Evolutionary conservation across 2,329 filamentous ascomycete genomes (phyloP).

Genomic region (Raffaelea arxii): DNA sequence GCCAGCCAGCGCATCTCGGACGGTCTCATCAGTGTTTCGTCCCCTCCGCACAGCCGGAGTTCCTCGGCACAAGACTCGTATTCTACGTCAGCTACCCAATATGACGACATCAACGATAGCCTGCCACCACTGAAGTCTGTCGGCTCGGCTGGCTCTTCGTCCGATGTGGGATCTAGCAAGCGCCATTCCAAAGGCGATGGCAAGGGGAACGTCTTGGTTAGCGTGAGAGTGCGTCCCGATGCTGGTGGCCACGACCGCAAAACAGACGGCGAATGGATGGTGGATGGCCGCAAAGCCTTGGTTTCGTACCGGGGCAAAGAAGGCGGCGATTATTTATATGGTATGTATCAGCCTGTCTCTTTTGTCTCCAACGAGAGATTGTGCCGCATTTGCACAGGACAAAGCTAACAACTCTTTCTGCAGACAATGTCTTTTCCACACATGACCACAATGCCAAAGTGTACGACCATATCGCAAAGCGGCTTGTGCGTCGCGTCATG

Average conservation of each 20-base stretch:
- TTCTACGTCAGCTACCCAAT: slow-evolving; percentile 79
- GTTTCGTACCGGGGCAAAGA: slow-evolving; percentile 82
- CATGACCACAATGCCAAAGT: slow-evolving; percentile 91
- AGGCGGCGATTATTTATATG: slow-evolving; percentile 86
- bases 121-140: slow-evolving; percentile 21
- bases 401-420: not conserved
- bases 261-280: slow-evolving; percentile 78
- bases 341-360: slow-evolving; percentile 40
- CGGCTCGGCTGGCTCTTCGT: slow-evolving; percentile 12
- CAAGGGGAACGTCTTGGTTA: slow-evolving; percentile 94
- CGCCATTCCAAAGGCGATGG: slow-evolving; percentile 52
- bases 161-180: slow-evolving; percentile 25
- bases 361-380: too few relatives aligned
- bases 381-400: too few relatives aligned
- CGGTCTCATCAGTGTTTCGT: slow-evolving; percentile 66
- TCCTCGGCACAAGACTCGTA: slow-evolving; percentile 91
- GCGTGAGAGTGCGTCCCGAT: slow-evolving; percentile 86
- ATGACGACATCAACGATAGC: slow-evolving; percentile 62
- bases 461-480: slow-evolving; percentile 89
- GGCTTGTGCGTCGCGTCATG: slow-evolving; percentile 92
- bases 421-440: slow-evolving; percentile 93
- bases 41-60: slow-evolving; percentile 78
- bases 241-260: slow-evolving; percentile 51
- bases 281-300: slow-evolving; percentile 73
- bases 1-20: slow-evolving; percentile 60